Percentiles rank a stretch among this genome's conserved stretches.
Evolutionary conservation across 2,329 filamentous ascomycete genomes (phyloP).

Genomic region (Aureobasidium namibiae): DNA sequence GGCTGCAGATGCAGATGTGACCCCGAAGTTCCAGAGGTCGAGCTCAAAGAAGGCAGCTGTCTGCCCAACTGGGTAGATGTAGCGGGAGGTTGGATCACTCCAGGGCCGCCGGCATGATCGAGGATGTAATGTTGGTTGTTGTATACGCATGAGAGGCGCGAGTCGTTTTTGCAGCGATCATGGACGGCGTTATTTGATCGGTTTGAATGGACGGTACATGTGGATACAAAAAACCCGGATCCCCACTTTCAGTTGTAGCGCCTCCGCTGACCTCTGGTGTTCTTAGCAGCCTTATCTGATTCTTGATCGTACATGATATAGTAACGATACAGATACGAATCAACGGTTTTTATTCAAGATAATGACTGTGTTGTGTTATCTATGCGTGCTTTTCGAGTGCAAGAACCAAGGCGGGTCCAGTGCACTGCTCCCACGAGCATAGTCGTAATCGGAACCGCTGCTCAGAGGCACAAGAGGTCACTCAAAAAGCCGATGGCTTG

Average conservation of each 20-base stretch:
- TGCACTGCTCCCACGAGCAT: not conserved
- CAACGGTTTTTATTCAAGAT: not conserved
- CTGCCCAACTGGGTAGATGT: conserved; percentile 95
- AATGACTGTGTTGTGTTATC: not conserved
- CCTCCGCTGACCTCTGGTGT: conserved; percentile 8
- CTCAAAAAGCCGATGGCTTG: not conserved
- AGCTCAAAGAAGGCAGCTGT: conserved; percentile 95
- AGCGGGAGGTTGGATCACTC: conserved; percentile 70
- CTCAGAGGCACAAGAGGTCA: not conserved
- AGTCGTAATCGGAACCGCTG: not conserved
- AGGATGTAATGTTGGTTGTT: conserved; percentile 9
- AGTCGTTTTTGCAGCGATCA: conserved; percentile 12
- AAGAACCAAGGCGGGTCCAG: not conserved
- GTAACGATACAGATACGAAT: conserved; percentile 9
- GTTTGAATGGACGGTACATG: conserved; percentile 10
- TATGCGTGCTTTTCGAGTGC: not conserved
- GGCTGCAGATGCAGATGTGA: conserved; percentile 95
- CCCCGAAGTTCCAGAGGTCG: conserved; percentile 93
- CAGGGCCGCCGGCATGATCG: conserved; percentile 14
- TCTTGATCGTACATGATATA: conserved; percentile 12
- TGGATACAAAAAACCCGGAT: conserved; percentile 9
- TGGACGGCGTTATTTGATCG: conserved; percentile 10
- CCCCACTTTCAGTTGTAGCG: not conserved
- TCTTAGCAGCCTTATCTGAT: conserved; percentile 4
- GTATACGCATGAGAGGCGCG: conserved; percentile 9